Evolutionary conservation across 176 grass and related monocot genomes (phyloP), one percentile per base, ranked within the genome.

Genomic region (Oryza australiensis): DNA sequence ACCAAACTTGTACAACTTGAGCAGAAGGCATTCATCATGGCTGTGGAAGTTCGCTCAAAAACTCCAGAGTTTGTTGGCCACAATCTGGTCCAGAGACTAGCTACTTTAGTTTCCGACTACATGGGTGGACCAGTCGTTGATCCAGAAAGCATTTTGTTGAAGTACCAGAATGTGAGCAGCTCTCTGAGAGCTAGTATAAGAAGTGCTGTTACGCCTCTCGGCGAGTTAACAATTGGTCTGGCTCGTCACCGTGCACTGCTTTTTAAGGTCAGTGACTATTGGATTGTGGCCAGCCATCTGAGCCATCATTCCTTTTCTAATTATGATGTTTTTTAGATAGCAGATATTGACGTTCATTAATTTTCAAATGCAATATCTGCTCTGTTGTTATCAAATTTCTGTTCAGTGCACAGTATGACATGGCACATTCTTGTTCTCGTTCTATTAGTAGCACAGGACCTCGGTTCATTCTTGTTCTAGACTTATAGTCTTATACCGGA

Each of bases 231-330:
- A 64, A 46, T 94, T 90, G 96, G 96, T 74, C 83, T 99, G 70
- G 93, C 87, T 76, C 89, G 89, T 86, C 93, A 99, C 85, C 96
- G 96, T 59, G 89, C 96, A 3, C 83, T 99, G 35, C 82, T 99
- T 64, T 99, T 99, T 84, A 99, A 99, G 96, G 96, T 99, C 71
- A 90, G 82, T 72, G 62, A 74, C 46, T 79, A 83, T 59, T 32
- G 12, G 46, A 49, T 41, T 49, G 11, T 64, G 33, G 3, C 10
- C 34, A 82, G 1, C 72, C 40, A 60, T 83, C 62, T 40, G n/a
- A 83, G 68, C 26, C 37, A 32, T 45, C 20, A 76, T 51, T 67
- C 12, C 11, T 10, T 65, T 62, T 79, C 37, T 66, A 68, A 69
- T 18, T 73, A 18, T 10, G 2, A 82, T 73, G 24, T 48, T 59